Percentiles rank a stretch among this genome's conserved stretches.
phyloP scores from a whole-genome alignment of 148 eudicot genomes.

The Amaranthus palmeri region DNA sequence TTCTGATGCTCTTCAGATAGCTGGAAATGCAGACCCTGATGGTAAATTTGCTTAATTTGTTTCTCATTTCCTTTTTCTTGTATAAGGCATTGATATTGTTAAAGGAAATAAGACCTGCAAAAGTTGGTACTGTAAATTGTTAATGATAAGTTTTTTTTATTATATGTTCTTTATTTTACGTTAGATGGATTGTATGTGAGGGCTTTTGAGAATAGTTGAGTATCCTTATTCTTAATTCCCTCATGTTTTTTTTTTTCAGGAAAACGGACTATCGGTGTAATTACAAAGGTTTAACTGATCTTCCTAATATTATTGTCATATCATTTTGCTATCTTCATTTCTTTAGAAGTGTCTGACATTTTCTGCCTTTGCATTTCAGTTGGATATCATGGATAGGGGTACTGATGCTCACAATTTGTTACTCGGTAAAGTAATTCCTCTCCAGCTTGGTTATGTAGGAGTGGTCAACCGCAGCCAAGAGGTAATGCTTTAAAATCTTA shows the following conservation, averaged over 20 bases:
- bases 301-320: neutral
- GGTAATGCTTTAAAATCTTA: slow-evolving; percentile 35
- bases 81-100: neutral
- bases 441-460: slow-evolving; percentile 85
- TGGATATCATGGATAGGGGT: slow-evolving; percentile 96
- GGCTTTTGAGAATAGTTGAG: neutral
- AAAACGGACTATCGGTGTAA: slow-evolving; percentile 84
- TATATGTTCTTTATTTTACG: neutral
- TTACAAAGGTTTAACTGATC: slow-evolving; percentile 68
- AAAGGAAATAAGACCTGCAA: neutral
- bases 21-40: slow-evolving; percentile 85
- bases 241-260: slow-evolving; percentile 43
- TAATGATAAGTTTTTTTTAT: neutral
- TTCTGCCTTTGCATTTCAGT: slow-evolving; percentile 38
- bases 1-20: slow-evolving; percentile 95
- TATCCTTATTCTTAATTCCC: neutral
- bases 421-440: slow-evolving; percentile 88
- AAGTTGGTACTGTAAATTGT: too few species aligned
- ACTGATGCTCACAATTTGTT: slow-evolving; percentile 85
- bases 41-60: slow-evolving; percentile 34
- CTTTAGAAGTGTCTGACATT: slow-evolving; percentile 12
- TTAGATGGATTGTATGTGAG: neutral
- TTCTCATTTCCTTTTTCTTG: neutral
- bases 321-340: neutral
- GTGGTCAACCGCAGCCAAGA: slow-evolving; percentile 92